These are phyloP conservation scores for Gonium pectorale DNA, from an alignment of 139 green algal species.

Conservation along the genomic window DNA sequence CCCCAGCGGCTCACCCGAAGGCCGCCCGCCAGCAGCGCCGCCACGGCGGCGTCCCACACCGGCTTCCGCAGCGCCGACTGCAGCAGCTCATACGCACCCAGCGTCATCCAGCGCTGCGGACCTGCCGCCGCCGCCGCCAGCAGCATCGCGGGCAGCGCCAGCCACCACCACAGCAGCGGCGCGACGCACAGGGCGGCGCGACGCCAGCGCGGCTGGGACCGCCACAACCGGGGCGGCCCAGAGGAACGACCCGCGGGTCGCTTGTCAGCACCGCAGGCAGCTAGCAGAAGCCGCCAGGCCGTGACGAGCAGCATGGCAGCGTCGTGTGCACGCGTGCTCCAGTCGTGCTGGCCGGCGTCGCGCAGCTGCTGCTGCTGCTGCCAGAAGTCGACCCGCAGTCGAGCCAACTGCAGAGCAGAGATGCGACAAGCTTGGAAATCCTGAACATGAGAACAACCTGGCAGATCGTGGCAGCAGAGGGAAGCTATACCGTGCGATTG, in stretches of 20 bases:
- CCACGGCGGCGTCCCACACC: constrained; percentile 10
- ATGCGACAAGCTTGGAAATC: too few relatives aligned
- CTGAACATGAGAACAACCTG: too few relatives aligned
- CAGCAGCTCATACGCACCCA: constrained; percentile 1
- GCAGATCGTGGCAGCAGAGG: too few relatives aligned
- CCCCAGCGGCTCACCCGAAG: constrained; percentile 12
- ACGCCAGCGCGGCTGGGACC: constrained; percentile 10
- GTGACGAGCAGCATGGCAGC: constrained; percentile 11
- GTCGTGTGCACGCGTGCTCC: too few relatives aligned
- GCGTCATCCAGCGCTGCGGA: neutral
- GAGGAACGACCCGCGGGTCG: neutral
- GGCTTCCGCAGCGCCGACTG: neutral
- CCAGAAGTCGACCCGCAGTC: too few relatives aligned
- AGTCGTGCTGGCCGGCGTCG: too few relatives aligned
- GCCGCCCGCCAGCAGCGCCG: neutral
- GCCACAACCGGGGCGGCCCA: too few relatives aligned
- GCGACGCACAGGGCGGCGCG: neutral
- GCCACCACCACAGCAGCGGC: constrained; percentile 9
- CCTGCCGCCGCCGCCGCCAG: too few relatives aligned
- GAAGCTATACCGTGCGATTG: too few relatives aligned
- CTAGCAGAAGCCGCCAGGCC: constrained; percentile 5
- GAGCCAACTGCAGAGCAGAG: too few relatives aligned
- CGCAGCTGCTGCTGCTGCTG: too few relatives aligned
- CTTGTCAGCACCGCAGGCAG: neutral
- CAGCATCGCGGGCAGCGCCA: constrained; percentile 18